These are phyloP conservation scores for Sugiyamaella lignohabitans DNA, from an alignment of 805 yeast genomes.

Conservation along the genomic window DNA sequence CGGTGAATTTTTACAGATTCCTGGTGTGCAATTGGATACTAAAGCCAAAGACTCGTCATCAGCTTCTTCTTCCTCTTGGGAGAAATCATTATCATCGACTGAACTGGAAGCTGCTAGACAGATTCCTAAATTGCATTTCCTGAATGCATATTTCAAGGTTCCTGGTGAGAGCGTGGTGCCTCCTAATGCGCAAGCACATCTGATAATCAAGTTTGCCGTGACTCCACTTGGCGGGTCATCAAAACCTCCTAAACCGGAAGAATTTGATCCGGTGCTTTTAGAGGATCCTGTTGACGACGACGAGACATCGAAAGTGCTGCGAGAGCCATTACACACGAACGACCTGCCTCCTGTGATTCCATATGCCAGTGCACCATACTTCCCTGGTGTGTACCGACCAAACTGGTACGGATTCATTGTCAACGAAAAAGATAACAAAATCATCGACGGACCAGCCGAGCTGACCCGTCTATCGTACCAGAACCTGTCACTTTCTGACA, in stretches of 20 bases:
- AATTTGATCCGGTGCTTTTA: constrained; percentile 16
- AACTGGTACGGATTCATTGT: constrained; percentile 66
- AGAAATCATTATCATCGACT: constrained; percentile 9
- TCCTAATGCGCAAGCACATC: constrained; percentile 66
- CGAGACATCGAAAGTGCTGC: constrained; percentile 41
- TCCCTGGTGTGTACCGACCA: constrained; percentile 49
- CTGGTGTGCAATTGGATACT: constrained; percentile 42
- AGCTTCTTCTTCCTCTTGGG: constrained; percentile 6
- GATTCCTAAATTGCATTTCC: constrained; percentile 61
- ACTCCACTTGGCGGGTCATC: constrained; percentile 52
- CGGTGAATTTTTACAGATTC: constrained; percentile 74
- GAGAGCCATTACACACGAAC: constrained; percentile 64
- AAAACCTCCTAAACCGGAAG: constrained; percentile 19
- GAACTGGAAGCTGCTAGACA: constrained; percentile 24
- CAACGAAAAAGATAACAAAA: constrained; percentile 70
- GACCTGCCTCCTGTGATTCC: constrained; percentile 66
- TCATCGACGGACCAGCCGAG: constrained; percentile 60
- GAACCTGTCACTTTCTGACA: constrained; percentile 49
- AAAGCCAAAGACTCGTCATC: constrained; percentile 2
- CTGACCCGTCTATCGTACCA: constrained; percentile 47
- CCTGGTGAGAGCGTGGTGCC: constrained; percentile 77
- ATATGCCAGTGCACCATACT: constrained; percentile 62
- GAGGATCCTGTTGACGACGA: constrained; percentile 21
- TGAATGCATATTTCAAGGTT: constrained; percentile 69
- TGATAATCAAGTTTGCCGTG: constrained; percentile 67